A percentile compares a stretch with the other conserved stretches of the same genome.
Evolutionary conservation across 2,329 filamentous ascomycete species (phyloP).

Genomic region (Graphilbum ipis-grandicollis): DNA sequence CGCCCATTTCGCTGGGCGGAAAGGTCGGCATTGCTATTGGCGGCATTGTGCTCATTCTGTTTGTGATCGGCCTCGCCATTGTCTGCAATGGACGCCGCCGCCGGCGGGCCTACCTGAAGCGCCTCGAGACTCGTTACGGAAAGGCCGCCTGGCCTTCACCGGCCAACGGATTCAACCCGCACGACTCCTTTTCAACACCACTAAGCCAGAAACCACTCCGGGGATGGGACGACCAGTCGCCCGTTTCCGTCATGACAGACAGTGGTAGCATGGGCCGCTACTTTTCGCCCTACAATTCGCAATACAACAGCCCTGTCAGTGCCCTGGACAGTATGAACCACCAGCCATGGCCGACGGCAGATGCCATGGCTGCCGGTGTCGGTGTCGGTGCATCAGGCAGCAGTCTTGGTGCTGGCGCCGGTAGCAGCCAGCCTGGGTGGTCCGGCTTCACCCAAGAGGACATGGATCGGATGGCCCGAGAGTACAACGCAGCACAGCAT

Average conservation of each 20-base stretch:
- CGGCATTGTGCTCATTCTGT: conserved; percentile 28
- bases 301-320: conserved; percentile 40
- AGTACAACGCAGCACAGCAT: conserved; percentile 10
- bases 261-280: conserved; percentile 21
- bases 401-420: too few species aligned
- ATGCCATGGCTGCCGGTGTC: not conserved
- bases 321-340: conserved; percentile 18
- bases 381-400: not conserved
- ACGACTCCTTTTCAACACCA: conserved; percentile 32
- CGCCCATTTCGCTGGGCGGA: conserved; percentile 31
- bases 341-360: conserved; percentile 18
- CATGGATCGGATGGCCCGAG: conserved; percentile 11
- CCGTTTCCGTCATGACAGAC: conserved; percentile 24
- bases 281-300: conserved; percentile 42
- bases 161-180: conserved; percentile 10
- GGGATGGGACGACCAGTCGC: conserved; percentile 35
- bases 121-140: conserved; percentile 23
- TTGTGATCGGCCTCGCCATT: conserved; percentile 30
- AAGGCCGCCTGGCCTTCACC: conserved; percentile 24
- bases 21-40: conserved; percentile 42
- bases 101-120: conserved; percentile 31
- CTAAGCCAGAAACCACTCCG: conserved; percentile 34
- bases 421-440: not conserved
- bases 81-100: conserved; percentile 39
- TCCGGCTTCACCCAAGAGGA: conserved; percentile 9